Conservation (phyloP, 257 asterid genomes). For the Solanum infundibuliforme region DNA sequence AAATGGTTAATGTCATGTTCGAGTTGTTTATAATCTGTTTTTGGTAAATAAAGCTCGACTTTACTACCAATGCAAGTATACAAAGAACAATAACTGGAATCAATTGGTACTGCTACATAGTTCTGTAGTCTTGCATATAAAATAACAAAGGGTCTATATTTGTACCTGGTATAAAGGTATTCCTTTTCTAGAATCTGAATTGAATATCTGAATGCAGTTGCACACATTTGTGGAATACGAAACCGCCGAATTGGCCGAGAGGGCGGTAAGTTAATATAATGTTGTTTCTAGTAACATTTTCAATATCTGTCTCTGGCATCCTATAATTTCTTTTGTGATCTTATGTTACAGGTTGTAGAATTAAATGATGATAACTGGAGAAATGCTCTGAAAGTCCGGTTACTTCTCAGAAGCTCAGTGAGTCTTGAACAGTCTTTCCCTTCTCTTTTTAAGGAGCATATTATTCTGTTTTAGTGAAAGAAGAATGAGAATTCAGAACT, state of each 20-base stretch:
- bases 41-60: neutral
- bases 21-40: neutral
- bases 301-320: neutral
- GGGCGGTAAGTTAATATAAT: conserved; percentile 36
- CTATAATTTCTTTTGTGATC: neutral
- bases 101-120: neutral
- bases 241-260: conserved; percentile 66
- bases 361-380: conserved; percentile 77
- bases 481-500: neutral
- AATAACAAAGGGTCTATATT: neutral
- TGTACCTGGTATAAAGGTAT: neutral
- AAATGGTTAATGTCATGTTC: neutral
- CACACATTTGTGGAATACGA: conserved; percentile 92
- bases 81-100: neutral
- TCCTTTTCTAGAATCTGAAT: conserved; percentile 2
- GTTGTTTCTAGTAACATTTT: neutral
- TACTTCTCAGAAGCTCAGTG: conserved; percentile 51
- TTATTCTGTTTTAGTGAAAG: neutral
- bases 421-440: conserved; percentile 9
- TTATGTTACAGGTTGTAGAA: conserved; percentile 40
- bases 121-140: neutral
- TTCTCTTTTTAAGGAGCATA: neutral
- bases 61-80: neutral
- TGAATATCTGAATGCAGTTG: conserved; percentile 37
- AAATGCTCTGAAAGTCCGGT: conserved; percentile 72